Evolutionary conservation across 441 rosid genomes (phyloP), one percentile per base, ranked within the genome.

Genomic region (Populus hybrid): DNA sequence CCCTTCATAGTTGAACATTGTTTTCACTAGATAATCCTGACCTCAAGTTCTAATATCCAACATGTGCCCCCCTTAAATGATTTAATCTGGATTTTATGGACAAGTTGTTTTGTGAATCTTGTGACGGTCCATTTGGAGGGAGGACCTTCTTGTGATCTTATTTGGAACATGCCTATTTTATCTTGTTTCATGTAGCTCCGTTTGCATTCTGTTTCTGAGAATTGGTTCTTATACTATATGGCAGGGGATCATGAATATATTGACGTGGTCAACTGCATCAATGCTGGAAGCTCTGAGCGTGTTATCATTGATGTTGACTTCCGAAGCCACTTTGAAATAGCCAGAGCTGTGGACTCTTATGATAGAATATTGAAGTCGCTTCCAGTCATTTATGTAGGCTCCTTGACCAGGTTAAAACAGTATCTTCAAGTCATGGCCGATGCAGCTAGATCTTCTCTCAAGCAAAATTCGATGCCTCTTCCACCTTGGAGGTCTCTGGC

Each of bases 401-500:
- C 95, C 0, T 26, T 87, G 69, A 75, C 87, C 38, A 86, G 89
- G 86, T 82, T 95, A 81, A 86, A 87, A 79, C 94, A 89, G 75
- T 90, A 84, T 73, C 99, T 95, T 61, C 92, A 89, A 74, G 93
- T 88, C 20, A 95, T 95, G 99, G 98, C 85, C 20, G 98, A 95
- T 34, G 98, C 96, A 35, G 90, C 96, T 8, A 88, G 82, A 81
- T 88, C 82, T 73, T 95, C 98, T 2, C 90, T 95, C 23, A 90
- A 90, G 83, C 97, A 93, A 78, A 92, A 92, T 65, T 92, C 98
- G 7, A 95, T 95, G 99, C 94, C 96, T 8, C 84, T 95, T 71
- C 99, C 99, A 78, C 99, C 99, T 0, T 95, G 99, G 99, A 89
- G 98, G 82, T 93, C 99, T 5, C 83, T 93, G 3, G 88, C 90